Conservation (phyloP, 208 protist genomes). For the Leptomonas pyrrhocoris region DNA sequence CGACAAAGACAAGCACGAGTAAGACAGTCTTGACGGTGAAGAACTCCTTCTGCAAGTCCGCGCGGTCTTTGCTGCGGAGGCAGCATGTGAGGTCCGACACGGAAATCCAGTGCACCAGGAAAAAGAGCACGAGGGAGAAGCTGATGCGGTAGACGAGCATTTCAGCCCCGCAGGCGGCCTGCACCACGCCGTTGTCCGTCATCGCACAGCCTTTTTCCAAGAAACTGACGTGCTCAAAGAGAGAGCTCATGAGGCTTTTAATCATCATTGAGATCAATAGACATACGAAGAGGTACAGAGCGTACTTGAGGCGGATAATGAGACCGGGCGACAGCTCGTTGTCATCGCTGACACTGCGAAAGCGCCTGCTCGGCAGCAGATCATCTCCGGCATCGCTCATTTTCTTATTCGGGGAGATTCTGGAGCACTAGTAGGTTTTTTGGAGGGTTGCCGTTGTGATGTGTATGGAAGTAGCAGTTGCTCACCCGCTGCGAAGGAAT, state of each 20-base stretch:
- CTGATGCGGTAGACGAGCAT: conserved; percentile 87
- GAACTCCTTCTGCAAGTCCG: conserved; percentile 77
- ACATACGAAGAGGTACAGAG: conserved; percentile 78
- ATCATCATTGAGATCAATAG: conserved; percentile 72
- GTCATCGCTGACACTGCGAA: conserved; percentile 41
- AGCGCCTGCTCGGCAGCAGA: conserved; percentile 14
- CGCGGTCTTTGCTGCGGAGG: conserved; percentile 68
- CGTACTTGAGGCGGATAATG: conserved; percentile 79
- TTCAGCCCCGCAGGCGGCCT: conserved; percentile 65
- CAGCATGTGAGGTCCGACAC: conserved; percentile 91
- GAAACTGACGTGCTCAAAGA: conserved; percentile 61
- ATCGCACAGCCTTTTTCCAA: conserved; percentile 67
- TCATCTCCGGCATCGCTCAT: conserved; percentile 25
- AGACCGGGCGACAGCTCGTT: conserved; percentile 53
- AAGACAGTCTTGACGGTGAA: conserved; percentile 82
- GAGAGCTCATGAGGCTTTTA: conserved; percentile 42
- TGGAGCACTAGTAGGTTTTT: neutral
- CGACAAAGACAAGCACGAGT: conserved; percentile 61
- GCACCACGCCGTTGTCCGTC: conserved; percentile 21
- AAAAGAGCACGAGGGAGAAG: conserved; percentile 84
- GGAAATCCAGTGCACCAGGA: conserved; percentile 79
- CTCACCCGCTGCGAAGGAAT: too few relatives aligned
- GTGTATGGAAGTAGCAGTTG: too few relatives aligned
- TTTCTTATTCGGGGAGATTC: neutral
- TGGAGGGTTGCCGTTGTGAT: too few relatives aligned